Conservation (phyloP, 78 protist genomes). For the Dictyostelium firmibasis region DNA sequence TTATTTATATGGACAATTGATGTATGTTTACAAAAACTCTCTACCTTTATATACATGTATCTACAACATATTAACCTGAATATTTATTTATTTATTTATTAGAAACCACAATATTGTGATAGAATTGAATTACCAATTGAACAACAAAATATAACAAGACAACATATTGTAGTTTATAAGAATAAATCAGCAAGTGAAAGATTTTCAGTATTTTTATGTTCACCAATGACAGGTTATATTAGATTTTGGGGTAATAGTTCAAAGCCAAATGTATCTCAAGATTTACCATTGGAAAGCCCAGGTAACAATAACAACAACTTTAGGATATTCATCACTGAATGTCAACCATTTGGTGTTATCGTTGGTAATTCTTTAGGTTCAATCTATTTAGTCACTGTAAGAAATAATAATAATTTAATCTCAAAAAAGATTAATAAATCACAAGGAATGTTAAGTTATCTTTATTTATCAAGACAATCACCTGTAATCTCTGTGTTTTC, state of each 20-base stretch:
- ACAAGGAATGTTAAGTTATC: constrained; percentile 32
- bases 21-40: constrained; percentile 6
- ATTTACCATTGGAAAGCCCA: constrained; percentile 10
- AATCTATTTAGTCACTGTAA: constrained; percentile 19
- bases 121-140: constrained; percentile 38
- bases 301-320: neutral
- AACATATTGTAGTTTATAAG: constrained; percentile 10
- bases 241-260: constrained; percentile 36
- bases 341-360: constrained; percentile 50
- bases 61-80: neutral
- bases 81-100: neutral
- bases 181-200: neutral
- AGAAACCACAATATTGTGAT: constrained; percentile 31
- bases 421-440: constrained; percentile 55
- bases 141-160: neutral
- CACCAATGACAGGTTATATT: constrained; percentile 3
- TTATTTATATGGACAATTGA: constrained; percentile 63
- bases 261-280: constrained; percentile 35
- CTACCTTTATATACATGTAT: too few species aligned
- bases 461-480: constrained; percentile 27
- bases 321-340: neutral
- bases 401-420: neutral
- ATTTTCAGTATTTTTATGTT: constrained; percentile 23
- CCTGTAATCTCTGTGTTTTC: constrained; percentile 28
- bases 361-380: constrained; percentile 45